Conservation (phyloP, 306 rosid genomes). For the Citrullus mucosospermus region DNA sequence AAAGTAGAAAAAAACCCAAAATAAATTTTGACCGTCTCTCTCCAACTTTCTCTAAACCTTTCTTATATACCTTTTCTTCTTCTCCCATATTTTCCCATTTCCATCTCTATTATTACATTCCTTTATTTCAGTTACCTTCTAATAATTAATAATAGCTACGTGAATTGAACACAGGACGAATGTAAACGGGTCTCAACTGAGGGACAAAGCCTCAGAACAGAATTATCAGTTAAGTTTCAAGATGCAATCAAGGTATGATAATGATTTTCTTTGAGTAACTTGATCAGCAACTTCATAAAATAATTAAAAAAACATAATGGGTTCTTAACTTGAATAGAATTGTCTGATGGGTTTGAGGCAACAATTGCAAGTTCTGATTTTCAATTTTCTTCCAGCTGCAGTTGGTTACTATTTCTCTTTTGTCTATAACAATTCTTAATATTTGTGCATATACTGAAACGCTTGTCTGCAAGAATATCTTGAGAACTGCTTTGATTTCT, state of each 20-base stretch:
- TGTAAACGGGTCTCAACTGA: slow-evolving; percentile 87
- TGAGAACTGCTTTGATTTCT: background rate
- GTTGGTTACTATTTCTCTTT: background rate
- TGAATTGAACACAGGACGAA: slow-evolving; percentile 66
- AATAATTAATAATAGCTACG: slow-evolving; percentile 7
- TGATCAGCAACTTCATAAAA: background rate
- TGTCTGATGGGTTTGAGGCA: background rate
- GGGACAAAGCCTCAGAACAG: slow-evolving; percentile 87
- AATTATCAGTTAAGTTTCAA: slow-evolving; percentile 77
- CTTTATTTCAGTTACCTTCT: background rate
- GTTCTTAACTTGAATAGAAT: background rate
- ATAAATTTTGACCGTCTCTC: background rate
- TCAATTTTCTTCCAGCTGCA: background rate
- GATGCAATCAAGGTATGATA: slow-evolving; percentile 82
- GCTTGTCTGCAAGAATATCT: background rate
- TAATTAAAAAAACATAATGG: background rate
- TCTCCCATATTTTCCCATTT: background rate
- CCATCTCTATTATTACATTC: background rate
- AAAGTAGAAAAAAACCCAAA: background rate
- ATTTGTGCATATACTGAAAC: background rate
- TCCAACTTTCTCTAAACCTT: background rate
- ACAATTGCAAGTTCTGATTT: background rate
- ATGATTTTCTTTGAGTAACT: background rate
- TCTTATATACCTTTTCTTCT: background rate
- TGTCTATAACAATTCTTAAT: background rate